These are phyloP conservation scores for Colletotrichum lentis DNA, from an alignment of 2,329 filamentous ascomycete genomes.

Conservation along the genomic window DNA sequence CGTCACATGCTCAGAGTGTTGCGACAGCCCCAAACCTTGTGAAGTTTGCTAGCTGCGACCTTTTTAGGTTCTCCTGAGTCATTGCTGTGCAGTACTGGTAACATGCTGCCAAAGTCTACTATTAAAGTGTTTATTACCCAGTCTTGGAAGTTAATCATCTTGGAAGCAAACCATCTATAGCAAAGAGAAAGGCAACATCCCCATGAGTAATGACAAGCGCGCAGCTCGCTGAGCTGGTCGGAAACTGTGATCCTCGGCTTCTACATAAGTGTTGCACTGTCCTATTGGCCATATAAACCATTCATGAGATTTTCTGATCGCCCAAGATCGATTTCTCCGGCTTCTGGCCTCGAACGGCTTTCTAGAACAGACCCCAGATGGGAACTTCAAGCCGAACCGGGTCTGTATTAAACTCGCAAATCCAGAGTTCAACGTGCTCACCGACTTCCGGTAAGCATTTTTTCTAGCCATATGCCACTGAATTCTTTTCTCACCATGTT, in stretches of 20 bases:
- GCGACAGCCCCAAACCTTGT: no score
- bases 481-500: background rate
- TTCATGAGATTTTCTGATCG: background rate
- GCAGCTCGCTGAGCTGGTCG: slow-evolving; percentile 18
- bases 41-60: no score
- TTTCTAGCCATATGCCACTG: rapidly evolving
- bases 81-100: background rate
- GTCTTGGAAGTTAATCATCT: background rate
- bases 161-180: no score
- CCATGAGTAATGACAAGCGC: slow-evolving; percentile 24
- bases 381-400: slow-evolving; percentile 8
- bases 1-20: no score
- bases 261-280: slow-evolving; percentile 4
- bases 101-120: background rate
- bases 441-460: slow-evolving; percentile 9
- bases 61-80: background rate
- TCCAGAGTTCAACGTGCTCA: background rate
- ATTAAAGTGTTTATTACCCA: background rate
- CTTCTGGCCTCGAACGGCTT: slow-evolving; percentile 10
- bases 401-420: slow-evolving; percentile 9
- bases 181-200: slow-evolving; percentile 7
- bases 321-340: slow-evolving; percentile 18
- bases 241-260: slow-evolving; percentile 11
- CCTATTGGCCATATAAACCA: no score
- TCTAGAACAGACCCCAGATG: background rate